Conservation (phyloP, 192 early-diverging fungal genomes). For the Backusella tarrabulga region DNA sequence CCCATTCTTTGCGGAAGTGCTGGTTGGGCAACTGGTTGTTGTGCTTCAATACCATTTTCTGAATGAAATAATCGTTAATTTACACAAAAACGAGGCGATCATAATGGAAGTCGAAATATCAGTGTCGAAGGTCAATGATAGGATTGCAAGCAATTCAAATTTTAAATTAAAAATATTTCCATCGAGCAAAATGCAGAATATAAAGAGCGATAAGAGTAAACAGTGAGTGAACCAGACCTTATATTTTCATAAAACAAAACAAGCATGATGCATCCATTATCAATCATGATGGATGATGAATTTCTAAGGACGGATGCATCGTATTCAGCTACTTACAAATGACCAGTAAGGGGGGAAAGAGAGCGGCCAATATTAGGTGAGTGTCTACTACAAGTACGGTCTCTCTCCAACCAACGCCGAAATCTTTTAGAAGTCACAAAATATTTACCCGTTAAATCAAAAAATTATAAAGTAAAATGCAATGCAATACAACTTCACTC, state of each 20-base stretch:
- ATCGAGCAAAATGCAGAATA: not conserved
- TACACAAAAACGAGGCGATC: not conserved
- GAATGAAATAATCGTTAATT: not conserved
- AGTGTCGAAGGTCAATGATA: not conserved
- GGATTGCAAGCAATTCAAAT: not conserved
- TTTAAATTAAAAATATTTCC: not conserved
- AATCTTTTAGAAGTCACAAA: too few relatives aligned
- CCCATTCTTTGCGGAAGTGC: constrained; percentile 99
- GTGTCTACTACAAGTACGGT: not conserved
- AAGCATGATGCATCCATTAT: not conserved
- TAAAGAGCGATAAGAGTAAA: not conserved
- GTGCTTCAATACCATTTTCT: constrained; percentile 70
- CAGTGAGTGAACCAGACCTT: not conserved
- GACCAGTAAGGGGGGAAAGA: constrained; percentile 26
- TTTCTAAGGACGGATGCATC: constrained; percentile 8
- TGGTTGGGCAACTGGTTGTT: constrained; percentile 92
- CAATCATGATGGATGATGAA: not conserved
- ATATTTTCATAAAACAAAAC: not conserved
- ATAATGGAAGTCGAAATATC: not conserved
- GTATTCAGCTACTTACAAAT: constrained; percentile 11
- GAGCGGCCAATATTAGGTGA: constrained; percentile 7
- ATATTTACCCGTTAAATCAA: too few relatives aligned
- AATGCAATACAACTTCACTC: too few relatives aligned
- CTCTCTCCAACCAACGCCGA: not conserved
- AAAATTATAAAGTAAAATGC: not conserved